Conservation (phyloP, 1,284 basidiomycete genomes). For the Leccinum pachyderme region DNA sequence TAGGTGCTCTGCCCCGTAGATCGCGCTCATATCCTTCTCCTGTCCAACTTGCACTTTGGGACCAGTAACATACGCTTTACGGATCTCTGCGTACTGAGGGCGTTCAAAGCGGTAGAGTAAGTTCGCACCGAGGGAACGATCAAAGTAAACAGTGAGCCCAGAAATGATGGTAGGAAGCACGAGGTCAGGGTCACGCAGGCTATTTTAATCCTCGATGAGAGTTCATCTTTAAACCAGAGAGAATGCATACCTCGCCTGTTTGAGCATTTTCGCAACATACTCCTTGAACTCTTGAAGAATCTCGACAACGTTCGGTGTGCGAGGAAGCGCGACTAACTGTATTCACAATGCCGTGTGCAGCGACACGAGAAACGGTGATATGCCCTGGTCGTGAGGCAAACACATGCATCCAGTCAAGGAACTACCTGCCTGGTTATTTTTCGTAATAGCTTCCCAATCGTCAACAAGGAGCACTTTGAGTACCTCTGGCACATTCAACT, state of each 20-base stretch:
- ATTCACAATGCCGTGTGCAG: background rate
- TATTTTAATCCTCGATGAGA: conserved; percentile 31
- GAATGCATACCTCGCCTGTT: conserved; percentile 46
- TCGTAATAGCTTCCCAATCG: conserved; percentile 98
- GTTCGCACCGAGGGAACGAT: conserved; percentile 86
- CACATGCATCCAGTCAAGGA: background rate
- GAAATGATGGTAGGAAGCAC: conserved; percentile 81
- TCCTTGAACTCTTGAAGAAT: conserved; percentile 80
- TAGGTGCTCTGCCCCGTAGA: conserved; percentile 96
- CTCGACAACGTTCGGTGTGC: conserved; percentile 77
- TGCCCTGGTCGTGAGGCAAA: background rate
- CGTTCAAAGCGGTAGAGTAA: conserved; percentile 94
- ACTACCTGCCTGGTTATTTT: conserved; percentile 77
- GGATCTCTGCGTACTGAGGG: conserved; percentile 84
- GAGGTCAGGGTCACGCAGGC: conserved; percentile 58
- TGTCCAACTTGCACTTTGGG: conserved; percentile 65
- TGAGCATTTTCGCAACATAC: conserved; percentile 53
- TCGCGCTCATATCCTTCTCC: conserved; percentile 83
- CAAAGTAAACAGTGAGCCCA: conserved; percentile 93
- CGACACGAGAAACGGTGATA: background rate
- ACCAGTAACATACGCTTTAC: conserved; percentile 74
- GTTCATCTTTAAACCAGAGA: background rate
- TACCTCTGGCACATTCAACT: conserved; percentile 84
- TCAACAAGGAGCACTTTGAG: conserved; percentile 92
- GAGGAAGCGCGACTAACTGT: conserved; percentile 84